Conservation (phyloP, 805 yeast genomes). For the Kockiozyma suomiensis region DNA sequence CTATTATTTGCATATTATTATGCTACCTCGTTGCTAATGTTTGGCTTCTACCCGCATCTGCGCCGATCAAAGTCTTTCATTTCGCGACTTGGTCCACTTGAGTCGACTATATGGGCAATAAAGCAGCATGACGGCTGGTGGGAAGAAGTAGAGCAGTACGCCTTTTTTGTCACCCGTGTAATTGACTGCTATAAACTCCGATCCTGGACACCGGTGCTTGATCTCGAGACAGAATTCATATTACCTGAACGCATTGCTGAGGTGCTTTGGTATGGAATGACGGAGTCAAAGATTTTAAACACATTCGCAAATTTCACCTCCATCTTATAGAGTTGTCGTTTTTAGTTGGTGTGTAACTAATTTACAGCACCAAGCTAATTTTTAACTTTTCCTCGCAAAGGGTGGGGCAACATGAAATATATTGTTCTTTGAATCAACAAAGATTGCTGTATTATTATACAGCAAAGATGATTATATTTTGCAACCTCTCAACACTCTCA, state of each 20-base stretch:
- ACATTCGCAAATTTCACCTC: neutral
- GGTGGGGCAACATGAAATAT: too few species aligned
- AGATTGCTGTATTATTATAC: too few species aligned
- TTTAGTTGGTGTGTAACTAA: neutral
- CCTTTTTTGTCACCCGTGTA: slow-evolving; percentile 10
- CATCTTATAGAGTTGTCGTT: neutral
- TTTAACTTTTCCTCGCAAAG: too few species aligned
- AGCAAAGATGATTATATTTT: too few species aligned
- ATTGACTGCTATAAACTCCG: slow-evolving; percentile 9
- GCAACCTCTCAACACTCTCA: too few species aligned
- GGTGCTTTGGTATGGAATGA: slow-evolving; percentile 24
- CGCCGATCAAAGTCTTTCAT: slow-evolving; percentile 13
- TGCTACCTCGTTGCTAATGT: slow-evolving; percentile 4
- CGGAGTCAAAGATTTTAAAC: slow-evolving; percentile 15
- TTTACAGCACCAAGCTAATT: neutral
- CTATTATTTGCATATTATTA: slow-evolving; percentile 22
- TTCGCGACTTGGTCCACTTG: slow-evolving; percentile 20
- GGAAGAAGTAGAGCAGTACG: slow-evolving; percentile 4
- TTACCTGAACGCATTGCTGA: slow-evolving; percentile 22
- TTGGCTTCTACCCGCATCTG: slow-evolving; percentile 12
- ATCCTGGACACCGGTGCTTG: slow-evolving; percentile 19
- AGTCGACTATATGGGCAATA: slow-evolving; percentile 11
- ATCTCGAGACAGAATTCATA: slow-evolving; percentile 9
- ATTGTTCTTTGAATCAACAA: too few species aligned
- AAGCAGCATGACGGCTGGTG: slow-evolving; percentile 16